A percentile compares a stretch with the other conserved stretches of the same genome.
Evolutionary conservation across 164 flowering plant genomes (phyloP).

Genomic region (Dillenia turbinata): DNA sequence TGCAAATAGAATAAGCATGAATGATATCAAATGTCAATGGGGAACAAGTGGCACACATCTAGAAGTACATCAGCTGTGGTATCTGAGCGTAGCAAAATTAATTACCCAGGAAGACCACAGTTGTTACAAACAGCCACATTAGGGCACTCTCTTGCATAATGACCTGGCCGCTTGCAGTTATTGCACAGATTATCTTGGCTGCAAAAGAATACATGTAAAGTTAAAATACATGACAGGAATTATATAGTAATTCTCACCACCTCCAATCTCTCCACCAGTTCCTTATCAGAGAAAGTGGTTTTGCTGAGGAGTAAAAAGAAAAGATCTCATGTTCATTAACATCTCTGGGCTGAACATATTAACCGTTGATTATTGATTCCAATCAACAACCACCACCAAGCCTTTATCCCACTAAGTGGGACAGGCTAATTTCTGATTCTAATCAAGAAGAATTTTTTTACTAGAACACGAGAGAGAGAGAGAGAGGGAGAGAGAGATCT

Average conservation of each 20-base stretch:
- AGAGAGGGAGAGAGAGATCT: too few species aligned
- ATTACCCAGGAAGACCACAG: constrained; percentile 61
- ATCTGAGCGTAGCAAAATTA: background rate
- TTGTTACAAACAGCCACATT: constrained; percentile 61
- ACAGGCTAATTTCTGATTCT: background rate
- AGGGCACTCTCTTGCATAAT: constrained; percentile 67
- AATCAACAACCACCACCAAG: background rate
- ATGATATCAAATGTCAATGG: background rate
- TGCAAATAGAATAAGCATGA: constrained; percentile 8
- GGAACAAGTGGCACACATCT: too few species aligned
- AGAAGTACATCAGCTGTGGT: too few species aligned
- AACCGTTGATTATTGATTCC: background rate
- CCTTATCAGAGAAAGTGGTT: too few species aligned
- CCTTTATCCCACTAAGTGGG: background rate
- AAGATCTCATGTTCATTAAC: too few species aligned
- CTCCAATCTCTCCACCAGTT: too few species aligned
- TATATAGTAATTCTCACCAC: too few species aligned
- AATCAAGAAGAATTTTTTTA: too few species aligned
- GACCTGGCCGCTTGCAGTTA: constrained; percentile 69
- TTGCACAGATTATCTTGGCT: constrained; percentile 55
- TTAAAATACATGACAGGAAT: background rate
- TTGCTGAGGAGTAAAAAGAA: too few species aligned
- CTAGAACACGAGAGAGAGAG: too few species aligned
- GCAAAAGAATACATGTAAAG: constrained; percentile 5
- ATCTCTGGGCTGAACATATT: background rate